Evolutionary conservation across 345 rosid species (phyloP), one percentile per base, ranked within the genome.

Genomic region (Citrus medica): DNA sequence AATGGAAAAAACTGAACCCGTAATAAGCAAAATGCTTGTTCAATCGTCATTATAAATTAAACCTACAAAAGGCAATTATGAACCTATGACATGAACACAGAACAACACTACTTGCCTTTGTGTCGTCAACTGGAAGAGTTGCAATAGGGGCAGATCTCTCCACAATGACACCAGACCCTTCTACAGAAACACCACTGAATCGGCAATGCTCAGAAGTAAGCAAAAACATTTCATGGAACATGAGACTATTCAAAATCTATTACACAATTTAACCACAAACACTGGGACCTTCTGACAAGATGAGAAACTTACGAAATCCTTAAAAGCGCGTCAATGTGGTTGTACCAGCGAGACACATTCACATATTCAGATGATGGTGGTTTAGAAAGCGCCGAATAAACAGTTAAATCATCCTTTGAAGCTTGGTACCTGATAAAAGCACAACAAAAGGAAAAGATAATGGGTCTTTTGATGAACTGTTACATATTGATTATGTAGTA

Each of bases 341-440:
- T 84, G 85, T 80, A 97, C 99, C 99, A 94, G 63, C 99, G 82
- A 66, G 87, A 82, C 13, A 75, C 90, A 53, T 93, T 97, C 46
- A 93, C 93, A 78, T 74, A 88, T 69, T 88, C 82, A 6, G 94
- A 74, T 30, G 97, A 83, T 30, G 94, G 96, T 17, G 92, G 80
- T 60, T 83, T 87, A 3, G 90, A 72, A 64, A 94, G 85, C 78
- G 93, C 91, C 0, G 87, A n/a, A 69, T 83, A 87, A 73, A 90
- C 98, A 0, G 88, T 79, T 40, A 93, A 59, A 71, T 97, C 99
- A 82, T 97, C 98, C 79, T 94, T 97, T 2, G 98, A 97, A 79
- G 99, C 98, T 74, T 90, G 95, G 88, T 94, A 93, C 28, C 97
- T 94, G 66, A 33, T 3, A 69, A 38, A 9, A 55, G 1, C 38